These are phyloP conservation scores for Aspergillus olivimuriae DNA, from an alignment of 495 filamentous ascomycete genomes.

Conservation along the genomic window DNA sequence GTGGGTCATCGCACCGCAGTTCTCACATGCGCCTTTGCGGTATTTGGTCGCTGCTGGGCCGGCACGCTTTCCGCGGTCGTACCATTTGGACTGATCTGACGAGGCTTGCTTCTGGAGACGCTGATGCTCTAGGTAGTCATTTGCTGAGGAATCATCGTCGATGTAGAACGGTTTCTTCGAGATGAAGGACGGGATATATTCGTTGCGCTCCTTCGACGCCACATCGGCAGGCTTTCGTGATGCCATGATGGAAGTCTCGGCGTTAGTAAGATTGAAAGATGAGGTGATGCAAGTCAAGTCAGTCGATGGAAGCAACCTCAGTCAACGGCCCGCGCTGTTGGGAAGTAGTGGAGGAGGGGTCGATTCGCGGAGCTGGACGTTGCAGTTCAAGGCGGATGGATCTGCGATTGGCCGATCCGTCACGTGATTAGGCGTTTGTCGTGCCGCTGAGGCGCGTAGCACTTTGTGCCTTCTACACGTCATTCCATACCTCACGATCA, in stretches of 20 bases:
- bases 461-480: slow-evolving; percentile 8
- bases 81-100: slow-evolving; percentile 73
- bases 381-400: slow-evolving; percentile 1
- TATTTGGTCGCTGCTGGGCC: slow-evolving; percentile 90
- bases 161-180: slow-evolving; percentile 97
- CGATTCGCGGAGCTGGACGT: no score
- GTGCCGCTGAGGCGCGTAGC: slow-evolving; percentile 17
- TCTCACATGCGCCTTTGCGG: slow-evolving; percentile 95
- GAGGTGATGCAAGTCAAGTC: background rate
- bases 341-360: no score
- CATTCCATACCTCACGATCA: slow-evolving; percentile 2
- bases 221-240: slow-evolving; percentile 47
- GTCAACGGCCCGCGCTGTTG: slow-evolving; percentile 2
- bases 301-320: slow-evolving; percentile 1
- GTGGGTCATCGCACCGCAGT: slow-evolving; percentile 95
- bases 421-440: slow-evolving; percentile 33
- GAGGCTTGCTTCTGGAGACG: slow-evolving; percentile 62
- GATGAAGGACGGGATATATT: slow-evolving; percentile 98
- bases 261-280: no score
- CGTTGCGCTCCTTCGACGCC: slow-evolving; percentile 75
- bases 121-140: slow-evolving; percentile 96
- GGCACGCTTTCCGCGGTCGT: slow-evolving; percentile 74
- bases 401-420: slow-evolving; percentile 1
- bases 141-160: slow-evolving; percentile 66
- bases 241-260: slow-evolving; percentile 36